Conservation (phyloP, 768 basidiomycete species). For the Termitomyces sp. region DNA sequence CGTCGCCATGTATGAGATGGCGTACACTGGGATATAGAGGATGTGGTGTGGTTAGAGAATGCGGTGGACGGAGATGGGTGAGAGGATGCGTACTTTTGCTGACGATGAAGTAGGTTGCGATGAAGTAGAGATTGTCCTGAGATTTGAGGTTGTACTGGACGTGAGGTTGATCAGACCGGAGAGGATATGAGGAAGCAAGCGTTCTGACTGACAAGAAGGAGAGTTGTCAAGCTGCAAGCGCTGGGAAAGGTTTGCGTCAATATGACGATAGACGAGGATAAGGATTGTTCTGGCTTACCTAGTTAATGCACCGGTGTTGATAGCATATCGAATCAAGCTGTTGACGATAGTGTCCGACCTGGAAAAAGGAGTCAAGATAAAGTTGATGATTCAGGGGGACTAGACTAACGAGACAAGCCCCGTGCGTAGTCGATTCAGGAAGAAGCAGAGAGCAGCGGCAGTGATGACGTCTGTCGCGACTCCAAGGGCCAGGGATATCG, state of each 20-base stretch:
- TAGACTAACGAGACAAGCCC: conserved; percentile 40
- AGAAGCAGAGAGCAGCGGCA: conserved; percentile 51
- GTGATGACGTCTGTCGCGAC: conserved; percentile 56
- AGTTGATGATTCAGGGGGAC: background rate
- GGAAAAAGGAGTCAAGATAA: background rate
- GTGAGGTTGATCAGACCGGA: background rate
- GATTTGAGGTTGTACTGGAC: conserved; percentile 52
- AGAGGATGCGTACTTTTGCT: conserved; percentile 49
- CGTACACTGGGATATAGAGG: conserved; percentile 41
- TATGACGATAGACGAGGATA: background rate
- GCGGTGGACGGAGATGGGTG: background rate
- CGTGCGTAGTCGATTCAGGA: conserved; percentile 50
- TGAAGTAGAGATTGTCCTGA: conserved; percentile 52
- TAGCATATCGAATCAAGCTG: conserved; percentile 50
- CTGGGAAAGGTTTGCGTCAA: conserved; percentile 16
- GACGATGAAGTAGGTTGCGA: conserved; percentile 56
- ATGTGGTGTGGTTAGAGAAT: background rate
- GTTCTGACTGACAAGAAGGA: conserved; percentile 43
- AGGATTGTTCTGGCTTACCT: conserved; percentile 28
- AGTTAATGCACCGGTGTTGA: conserved; percentile 62
- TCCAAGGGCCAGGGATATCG: conserved; percentile 25
- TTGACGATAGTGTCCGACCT: conserved; percentile 60
- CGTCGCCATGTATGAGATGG: conserved; percentile 61
- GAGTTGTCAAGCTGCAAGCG: conserved; percentile 40
- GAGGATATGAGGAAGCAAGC: background rate